Evolutionary conservation across 2,329 filamentous ascomycete genomes (phyloP), one percentile per base, ranked within the genome.

Genomic region (Neophaeococcomyces mojaviensis): DNA sequence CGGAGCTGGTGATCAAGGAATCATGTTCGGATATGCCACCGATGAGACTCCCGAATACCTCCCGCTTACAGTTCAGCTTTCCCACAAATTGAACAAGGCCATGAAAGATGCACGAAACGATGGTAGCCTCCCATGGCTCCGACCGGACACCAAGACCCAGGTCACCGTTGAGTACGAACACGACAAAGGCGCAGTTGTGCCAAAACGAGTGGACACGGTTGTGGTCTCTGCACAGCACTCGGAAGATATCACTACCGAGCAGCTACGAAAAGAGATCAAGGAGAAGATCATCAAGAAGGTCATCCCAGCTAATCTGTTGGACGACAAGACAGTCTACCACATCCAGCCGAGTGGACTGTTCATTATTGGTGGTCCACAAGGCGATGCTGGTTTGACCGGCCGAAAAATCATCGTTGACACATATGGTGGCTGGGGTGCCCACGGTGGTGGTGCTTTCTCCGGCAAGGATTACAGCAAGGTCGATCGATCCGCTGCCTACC

Each of bases 381-480:
- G 92, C 81, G 92, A 98, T 63, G 92, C 92, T 63, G 92, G 92
- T 81, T 80, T 98, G 57, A 98, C 92, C 56, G 92, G 92, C 70
- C 89, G 92, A 66, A 98, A 98, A 84, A 98, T 98, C 81, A 85
- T 96, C 58, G 92, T 98, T 68, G 92, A 98, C 76, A 97, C 92
- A 70, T 98, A 98, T 76, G 92, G 92, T 77, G 92, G 92, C 64
- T 97, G 92, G 92, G 92, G 92, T 76, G 92, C 92, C 61, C 92
- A 98, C 79, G 92, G 92, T 79, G 92, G 92, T 78, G 92, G 92
- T 84, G 92, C 92, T 70, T 98, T 98, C 86, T 97, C 92, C 63
- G 92, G 92, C 65, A 98, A 98, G 84, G 92, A 98, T 72, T 98
- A 96, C 82, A 96, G 88, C 80, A 98, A 98, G 82, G 92, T 98